Evolutionary conservation across 768 basidiomycete species (phyloP), one percentile per base, ranked within the genome.

Genomic region (Calvatia gigantea): DNA sequence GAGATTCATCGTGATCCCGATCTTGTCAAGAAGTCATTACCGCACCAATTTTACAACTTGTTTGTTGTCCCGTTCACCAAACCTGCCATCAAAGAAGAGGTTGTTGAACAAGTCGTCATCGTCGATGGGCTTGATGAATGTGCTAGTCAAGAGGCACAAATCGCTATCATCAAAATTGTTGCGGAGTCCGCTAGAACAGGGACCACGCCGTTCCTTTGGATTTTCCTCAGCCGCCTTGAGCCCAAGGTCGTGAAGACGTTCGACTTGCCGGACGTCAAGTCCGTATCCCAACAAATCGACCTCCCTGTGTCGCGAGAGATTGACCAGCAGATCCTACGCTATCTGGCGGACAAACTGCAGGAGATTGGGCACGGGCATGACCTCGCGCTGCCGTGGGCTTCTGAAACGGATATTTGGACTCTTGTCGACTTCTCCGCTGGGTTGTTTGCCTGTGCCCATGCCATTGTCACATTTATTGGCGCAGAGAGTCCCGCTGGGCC

Each of bases 301-400:
- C 56, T 60, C 8, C n/a, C 39, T 11, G 46, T 49, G 14, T 60
- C 39, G 12, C 53, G 56, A 9, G 55, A 60, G 19, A 35, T 51
- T 4, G 52, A 51, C 12, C 19, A 15, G 17, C 51, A 57, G n/a
- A 54, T 60, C 35, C 23, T 17, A 1, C 19, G 31, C 17, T 60
- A 49, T 37, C 33, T 57, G 15, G 44, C 37, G 14, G 56, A 50
- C 27, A 44, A 54, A n/a, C 38, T 60, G 11, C 5, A 6, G 0
- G 19, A 55, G 19, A 48, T 43, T 12, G 33, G 19, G 2, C 45
- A 57, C 14, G 44, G 47, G 7, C 31, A 52, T 11, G 27, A n/a
- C 11, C 7, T 43, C 3, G 14, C 39, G 0, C 35, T 43, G 14
- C 23, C 56, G 12, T 60, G 59, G 59, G 51, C 55, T 2, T 32